A percentile compares a stretch with the other conserved stretches of the same genome.
Evolutionary conservation across 805 yeast genomes (phyloP).

Genomic region (Cyberlindnera xylosilytica): DNA sequence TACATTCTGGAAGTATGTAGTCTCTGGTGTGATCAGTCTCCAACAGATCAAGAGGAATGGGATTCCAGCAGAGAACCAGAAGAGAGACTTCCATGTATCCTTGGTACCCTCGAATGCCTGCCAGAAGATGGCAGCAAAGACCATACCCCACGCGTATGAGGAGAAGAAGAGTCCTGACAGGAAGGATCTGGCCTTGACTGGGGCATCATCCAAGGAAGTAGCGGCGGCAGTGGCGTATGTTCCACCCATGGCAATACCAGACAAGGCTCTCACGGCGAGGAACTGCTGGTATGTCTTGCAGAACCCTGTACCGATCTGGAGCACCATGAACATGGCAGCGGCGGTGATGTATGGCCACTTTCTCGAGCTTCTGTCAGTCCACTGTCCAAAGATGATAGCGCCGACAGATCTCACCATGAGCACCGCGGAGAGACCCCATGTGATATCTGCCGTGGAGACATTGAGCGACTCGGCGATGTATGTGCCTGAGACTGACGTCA

Average conservation of each 20-base stretch:
- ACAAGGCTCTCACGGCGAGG: slow-evolving; percentile 58
- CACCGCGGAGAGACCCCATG: slow-evolving; percentile 74
- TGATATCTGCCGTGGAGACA: slow-evolving; percentile 45
- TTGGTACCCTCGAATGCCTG: slow-evolving; percentile 53
- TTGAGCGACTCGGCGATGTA: slow-evolving; percentile 49
- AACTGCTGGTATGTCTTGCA: slow-evolving; percentile 54
- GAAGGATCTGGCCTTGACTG: slow-evolving; percentile 56
- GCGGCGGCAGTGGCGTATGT: slow-evolving; percentile 43
- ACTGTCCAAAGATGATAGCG: slow-evolving; percentile 61
- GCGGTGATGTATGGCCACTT: slow-evolving; percentile 63
- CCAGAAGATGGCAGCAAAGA: slow-evolving; percentile 60
- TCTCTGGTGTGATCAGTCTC: slow-evolving; percentile 59
- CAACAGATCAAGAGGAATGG: slow-evolving; percentile 56
- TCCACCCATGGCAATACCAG: slow-evolving; percentile 57
- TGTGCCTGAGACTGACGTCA: slow-evolving; percentile 56
- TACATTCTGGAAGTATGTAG: slow-evolving; percentile 44
- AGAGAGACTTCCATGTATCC: slow-evolving; percentile 64
- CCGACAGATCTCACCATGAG: slow-evolving; percentile 72
- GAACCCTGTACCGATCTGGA: slow-evolving; percentile 66
- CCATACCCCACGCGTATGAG: slow-evolving; percentile 64
- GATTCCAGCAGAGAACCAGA: slow-evolving; percentile 70
- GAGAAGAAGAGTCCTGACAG: slow-evolving; percentile 58
- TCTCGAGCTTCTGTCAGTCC: slow-evolving; percentile 62
- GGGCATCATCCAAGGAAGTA: slow-evolving; percentile 59
- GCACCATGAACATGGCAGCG: slow-evolving; percentile 45